Evolutionary conservation across 2,329 filamentous ascomycete genomes (phyloP).

Genomic region (Ilyonectria robusta): DNA sequence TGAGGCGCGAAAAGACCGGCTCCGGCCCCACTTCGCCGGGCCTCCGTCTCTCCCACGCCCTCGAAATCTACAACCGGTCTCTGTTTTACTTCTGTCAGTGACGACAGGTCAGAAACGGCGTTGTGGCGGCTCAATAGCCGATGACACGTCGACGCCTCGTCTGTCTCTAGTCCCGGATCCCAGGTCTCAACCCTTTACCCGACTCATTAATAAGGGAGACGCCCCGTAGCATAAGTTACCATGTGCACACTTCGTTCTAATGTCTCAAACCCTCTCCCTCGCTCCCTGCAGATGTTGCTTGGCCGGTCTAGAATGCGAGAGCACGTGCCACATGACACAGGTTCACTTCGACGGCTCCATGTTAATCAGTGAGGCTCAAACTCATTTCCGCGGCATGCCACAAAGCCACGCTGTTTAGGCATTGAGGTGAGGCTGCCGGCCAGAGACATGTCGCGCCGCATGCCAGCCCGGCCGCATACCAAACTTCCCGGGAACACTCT

Average conservation of each 20-base stretch:
- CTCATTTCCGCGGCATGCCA: constrained; percentile 45
- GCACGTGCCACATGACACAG: constrained; percentile 33
- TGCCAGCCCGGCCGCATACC: constrained; percentile 31
- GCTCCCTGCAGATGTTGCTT: constrained; percentile 36
- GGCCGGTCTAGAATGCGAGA: constrained; percentile 37
- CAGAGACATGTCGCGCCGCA: constrained; percentile 41
- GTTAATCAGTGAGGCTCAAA: constrained; percentile 31
- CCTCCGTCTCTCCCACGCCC: constrained; percentile 26
- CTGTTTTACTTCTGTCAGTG: constrained; percentile 35
- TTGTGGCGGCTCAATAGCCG: constrained; percentile 26
- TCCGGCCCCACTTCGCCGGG: constrained; percentile 36
- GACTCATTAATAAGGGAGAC: constrained; percentile 30
- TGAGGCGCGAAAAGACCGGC: constrained; percentile 8
- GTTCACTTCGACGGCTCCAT: constrained; percentile 32
- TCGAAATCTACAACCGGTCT: constrained; percentile 38
- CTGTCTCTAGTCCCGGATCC: constrained; percentile 11
- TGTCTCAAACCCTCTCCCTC: background rate
- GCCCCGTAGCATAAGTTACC: constrained; percentile 3
- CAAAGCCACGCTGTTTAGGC: constrained; percentile 21
- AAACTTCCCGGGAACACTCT: constrained; percentile 25
- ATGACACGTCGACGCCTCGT: constrained; percentile 30
- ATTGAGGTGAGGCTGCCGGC: constrained; percentile 42
- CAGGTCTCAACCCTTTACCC: background rate
- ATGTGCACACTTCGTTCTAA: constrained; percentile 11
- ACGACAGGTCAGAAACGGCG: constrained; percentile 34